A percentile compares a stretch with the other conserved stretches of the same genome.
Conservation (phyloP, 305 asterid species). For the Petunia hybrid region DNA sequence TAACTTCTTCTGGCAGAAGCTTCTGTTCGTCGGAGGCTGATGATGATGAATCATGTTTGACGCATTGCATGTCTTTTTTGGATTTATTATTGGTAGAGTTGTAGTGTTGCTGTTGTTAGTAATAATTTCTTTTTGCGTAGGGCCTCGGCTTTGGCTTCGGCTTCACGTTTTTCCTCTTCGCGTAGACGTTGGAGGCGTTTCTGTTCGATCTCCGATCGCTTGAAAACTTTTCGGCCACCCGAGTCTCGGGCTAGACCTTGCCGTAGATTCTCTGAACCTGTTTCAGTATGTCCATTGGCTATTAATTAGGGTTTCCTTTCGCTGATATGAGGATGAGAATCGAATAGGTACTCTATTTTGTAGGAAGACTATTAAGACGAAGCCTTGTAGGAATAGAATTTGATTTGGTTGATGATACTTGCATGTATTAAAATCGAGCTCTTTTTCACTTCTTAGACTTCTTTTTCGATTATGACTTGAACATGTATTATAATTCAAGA, state of each 20-base stretch:
- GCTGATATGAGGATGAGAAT: too few relatives aligned
- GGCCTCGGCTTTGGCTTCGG: slow-evolving; percentile 58
- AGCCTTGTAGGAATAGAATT: too few relatives aligned
- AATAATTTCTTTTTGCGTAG: slow-evolving; percentile 53
- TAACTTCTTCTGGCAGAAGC: slow-evolving; percentile 72
- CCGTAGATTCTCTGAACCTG: slow-evolving; percentile 66
- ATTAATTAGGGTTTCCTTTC: too few relatives aligned
- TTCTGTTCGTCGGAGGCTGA: slow-evolving; percentile 56
- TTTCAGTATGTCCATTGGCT: slow-evolving; percentile 65
- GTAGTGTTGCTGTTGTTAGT: slow-evolving; percentile 40
- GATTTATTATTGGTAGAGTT: slow-evolving; percentile 39
- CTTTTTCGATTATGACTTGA: too few relatives aligned
- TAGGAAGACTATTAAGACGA: too few relatives aligned
- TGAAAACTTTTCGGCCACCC: slow-evolving; percentile 70
- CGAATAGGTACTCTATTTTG: too few relatives aligned
- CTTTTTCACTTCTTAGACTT: too few relatives aligned
- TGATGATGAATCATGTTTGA: slow-evolving; percentile 61
- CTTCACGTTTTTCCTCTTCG: slow-evolving; percentile 76
- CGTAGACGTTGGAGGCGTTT: slow-evolving; percentile 71
- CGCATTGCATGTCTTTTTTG: slow-evolving; percentile 51
- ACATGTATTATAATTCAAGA: too few relatives aligned
- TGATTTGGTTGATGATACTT: too few relatives aligned
- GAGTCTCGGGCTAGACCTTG: slow-evolving; percentile 57
- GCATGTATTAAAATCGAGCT: too few relatives aligned
- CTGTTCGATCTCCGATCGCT: slow-evolving; percentile 82